A percentile compares a stretch with the other conserved stretches of the same genome.
phyloP scores from a whole-genome alignment of 306 rosid genomes.

The Quercus cerris region DNA sequence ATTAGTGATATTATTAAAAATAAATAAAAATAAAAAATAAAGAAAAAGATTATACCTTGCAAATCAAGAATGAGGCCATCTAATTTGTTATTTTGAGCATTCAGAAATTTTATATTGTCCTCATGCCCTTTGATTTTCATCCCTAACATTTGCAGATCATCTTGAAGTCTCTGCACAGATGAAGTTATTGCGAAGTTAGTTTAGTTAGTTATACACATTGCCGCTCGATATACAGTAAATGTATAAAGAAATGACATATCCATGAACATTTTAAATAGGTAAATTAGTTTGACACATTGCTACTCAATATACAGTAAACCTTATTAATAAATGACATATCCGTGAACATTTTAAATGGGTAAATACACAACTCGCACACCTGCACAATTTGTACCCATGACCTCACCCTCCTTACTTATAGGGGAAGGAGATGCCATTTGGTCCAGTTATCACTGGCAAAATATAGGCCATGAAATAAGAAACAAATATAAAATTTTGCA shows the following conservation, averaged over 20 bases:
- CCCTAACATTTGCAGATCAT: slow-evolving; percentile 64
- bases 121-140: slow-evolving; percentile 74
- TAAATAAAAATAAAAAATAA: not conserved
- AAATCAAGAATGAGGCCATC: slow-evolving; percentile 67
- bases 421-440: not conserved
- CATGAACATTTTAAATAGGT: not conserved
- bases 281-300: not conserved
- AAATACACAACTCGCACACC: not conserved
- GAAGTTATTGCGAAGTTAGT: slow-evolving; percentile 22
- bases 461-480: not conserved
- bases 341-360: not conserved
- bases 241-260: not conserved
- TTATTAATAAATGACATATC: not conserved
- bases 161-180: slow-evolving; percentile 73
- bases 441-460: not conserved
- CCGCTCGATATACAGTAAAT: slow-evolving; percentile 7
- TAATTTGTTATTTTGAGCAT: slow-evolving; percentile 52
- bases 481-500: not conserved
- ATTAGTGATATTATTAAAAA: not conserved
- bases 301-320: slow-evolving; percentile 11
- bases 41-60: slow-evolving; percentile 54
- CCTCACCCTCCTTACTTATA: not conserved
- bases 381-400: not conserved
- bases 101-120: slow-evolving; percentile 51
- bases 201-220: not conserved